Base-by-base conservation (phyloP, 2,329 filamentous ascomycete species). In the Hymenoscyphus salicellus region DNA sequence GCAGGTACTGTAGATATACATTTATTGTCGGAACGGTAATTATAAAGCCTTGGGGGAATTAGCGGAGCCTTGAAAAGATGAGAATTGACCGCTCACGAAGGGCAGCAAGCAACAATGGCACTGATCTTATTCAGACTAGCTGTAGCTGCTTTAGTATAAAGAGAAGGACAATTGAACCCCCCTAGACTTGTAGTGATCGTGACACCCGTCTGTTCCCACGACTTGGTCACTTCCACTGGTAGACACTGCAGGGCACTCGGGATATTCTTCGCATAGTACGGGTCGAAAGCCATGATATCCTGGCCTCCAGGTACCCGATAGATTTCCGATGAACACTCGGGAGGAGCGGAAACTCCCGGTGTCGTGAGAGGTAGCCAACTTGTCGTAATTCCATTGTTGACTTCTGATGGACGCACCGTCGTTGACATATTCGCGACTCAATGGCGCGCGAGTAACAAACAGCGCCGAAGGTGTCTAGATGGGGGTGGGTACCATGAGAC, bases 341-440 rank as follows among this genome's bases (percentile, higher is more conserved):
- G 28, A 5, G 56, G 20, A 16, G 61, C 43, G 5, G 66, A 64
- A 8, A 62, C 58, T 26, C 68, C 66, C n/a, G 64, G 43, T n/a
- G 68, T 66, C 30, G 64, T 68, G 26, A 66, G 61, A 5, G 68
- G 62, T n/a, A 66, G 57, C 68, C 66, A 68, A 38, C 23, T 66
- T 23, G 68, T 68, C 14, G 62, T 64, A 43, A 65, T 58, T 36
- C 66, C 66, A 64, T 65, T 65, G 20, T 63, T 65, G 52, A 63
- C 59, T 28, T 65, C 66, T 41, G 59, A 33, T 20, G 58, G 56
- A 46, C 60, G 63, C 30, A 41, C n/a, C 56, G 64, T 67, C 10
- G 65, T 64, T 28, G 65, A 60, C 60, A 64, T 65, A 41, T 30
- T 63, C 33, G 57, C 56, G 62, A 63, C 62, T 63, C 30, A 58